Percentiles rank a stretch among this genome's conserved stretches.
phyloP scores from a whole-genome alignment of 2,329 filamentous ascomycete species.

The Byssoonygena ceratinophila region DNA sequence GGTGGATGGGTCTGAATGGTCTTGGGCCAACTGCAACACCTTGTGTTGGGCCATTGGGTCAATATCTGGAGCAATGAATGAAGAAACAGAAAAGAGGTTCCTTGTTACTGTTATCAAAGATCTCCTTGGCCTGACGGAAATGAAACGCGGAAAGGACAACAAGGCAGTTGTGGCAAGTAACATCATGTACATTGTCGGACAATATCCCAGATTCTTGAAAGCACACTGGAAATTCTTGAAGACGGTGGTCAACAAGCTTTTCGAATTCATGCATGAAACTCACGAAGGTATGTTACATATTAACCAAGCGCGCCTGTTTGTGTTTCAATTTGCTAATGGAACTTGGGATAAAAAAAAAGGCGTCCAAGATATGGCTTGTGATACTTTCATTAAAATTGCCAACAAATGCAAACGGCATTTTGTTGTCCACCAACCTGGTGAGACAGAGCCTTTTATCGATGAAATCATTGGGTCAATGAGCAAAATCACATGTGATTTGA shows the following conservation, averaged over 20 bases:
- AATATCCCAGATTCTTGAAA: slow-evolving; percentile 96
- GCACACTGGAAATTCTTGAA: slow-evolving; percentile 99
- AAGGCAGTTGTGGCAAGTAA: slow-evolving; percentile 98
- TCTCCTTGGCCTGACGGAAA: slow-evolving; percentile 87
- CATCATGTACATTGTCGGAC: slow-evolving; percentile 99
- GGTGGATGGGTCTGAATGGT: slow-evolving; percentile 94
- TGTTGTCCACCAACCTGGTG: slow-evolving; percentile 86
- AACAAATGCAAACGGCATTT: slow-evolving; percentile 97
- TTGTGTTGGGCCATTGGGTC: slow-evolving; percentile 99
- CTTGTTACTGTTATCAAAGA: slow-evolving; percentile 98
- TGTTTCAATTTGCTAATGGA: not conserved
- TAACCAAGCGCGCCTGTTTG: not conserved
- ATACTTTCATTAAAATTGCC: slow-evolving; percentile 99
- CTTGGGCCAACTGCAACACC: slow-evolving; percentile 99
- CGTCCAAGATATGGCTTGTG: slow-evolving; percentile 99
- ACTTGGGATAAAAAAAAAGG: slow-evolving; percentile 44
- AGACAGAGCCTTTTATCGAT: slow-evolving; percentile 93
- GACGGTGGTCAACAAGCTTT: slow-evolving; percentile 98
- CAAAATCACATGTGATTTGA: slow-evolving; percentile 90
- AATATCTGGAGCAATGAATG: slow-evolving; percentile 97
- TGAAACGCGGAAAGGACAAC: slow-evolving; percentile 99
- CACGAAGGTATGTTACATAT: slow-evolving; percentile 60
- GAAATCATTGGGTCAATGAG: slow-evolving; percentile 94
- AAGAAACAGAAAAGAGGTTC: slow-evolving; percentile 97
- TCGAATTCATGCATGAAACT: slow-evolving; percentile 99